Base-by-base conservation (phyloP, 768 basidiomycete species). In the Leccinum boreale region DNA sequence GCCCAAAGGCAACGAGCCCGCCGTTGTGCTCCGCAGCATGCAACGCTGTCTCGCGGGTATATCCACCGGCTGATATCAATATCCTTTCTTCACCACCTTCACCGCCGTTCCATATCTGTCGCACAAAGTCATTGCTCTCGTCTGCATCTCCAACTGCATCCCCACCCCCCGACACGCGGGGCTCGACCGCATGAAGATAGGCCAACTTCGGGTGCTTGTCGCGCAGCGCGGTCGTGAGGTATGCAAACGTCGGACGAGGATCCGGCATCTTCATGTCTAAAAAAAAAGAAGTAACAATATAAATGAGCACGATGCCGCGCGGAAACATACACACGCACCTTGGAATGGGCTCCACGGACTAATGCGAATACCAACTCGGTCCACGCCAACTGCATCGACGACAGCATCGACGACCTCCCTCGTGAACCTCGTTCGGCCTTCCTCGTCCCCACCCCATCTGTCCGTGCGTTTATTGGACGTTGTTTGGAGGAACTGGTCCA, bases 391-490 rank as follows among this genome's bases (percentile, higher is more conserved):
- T 2, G 79, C 80, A 0, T 75, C 67, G 4, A 73, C 73, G 4
- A 87, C 73, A 4, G 81, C 82, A 36, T 81, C 76, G 4, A 83
- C 66, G 36, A 86, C 73, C 58, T 85, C 82, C 5, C 86, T 70
- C 0, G 72, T 64, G 65, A 90, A 89, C 24, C 81, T 75, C 2
- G 77, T 73, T 4, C 90, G 75, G 55, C 80, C 81, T 66, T 86
- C 82, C 26, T 89, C 46, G 7, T 47, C 46, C 7, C 46, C 46
- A 15, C 46, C 46, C 45, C 45, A 46, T 24, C 21, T 24, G 23
- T 46, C 45, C 45, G 45, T 10, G 45, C 45, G 45, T 24, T 46
- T 46, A 15, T 46, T 46, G 12, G 45, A 46, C 45, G n/a, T 12
- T 15, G 45, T 46, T 24, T 46, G 45, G 12, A 46, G 45, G 45